Conservation (phyloP, 805 yeast genomes). For the Millerago galiae region DNA sequence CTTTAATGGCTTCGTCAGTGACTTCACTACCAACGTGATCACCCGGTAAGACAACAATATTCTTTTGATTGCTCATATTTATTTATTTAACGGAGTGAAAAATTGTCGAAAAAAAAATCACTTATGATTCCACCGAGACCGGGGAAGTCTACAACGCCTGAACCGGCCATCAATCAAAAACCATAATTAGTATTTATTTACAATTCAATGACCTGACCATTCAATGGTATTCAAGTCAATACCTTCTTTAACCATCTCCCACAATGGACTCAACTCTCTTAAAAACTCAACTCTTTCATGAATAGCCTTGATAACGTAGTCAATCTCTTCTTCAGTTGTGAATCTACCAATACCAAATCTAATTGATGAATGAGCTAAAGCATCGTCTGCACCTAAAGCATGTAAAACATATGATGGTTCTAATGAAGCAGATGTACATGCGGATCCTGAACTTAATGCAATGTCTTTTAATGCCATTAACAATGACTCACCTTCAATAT, state of each 20-base stretch:
- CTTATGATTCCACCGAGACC: background rate
- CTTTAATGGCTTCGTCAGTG: conserved; percentile 86
- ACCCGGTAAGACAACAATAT: conserved; percentile 86
- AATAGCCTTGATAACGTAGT: conserved; percentile 86
- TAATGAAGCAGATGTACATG: conserved; percentile 96
- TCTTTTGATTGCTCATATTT: conserved; percentile 34
- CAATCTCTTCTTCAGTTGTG: conserved; percentile 93
- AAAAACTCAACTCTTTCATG: conserved; percentile 84
- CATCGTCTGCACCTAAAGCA: conserved; percentile 97
- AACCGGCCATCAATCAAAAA: background rate
- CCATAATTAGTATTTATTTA: background rate
- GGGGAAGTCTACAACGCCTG: background rate
- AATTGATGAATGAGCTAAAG: conserved; percentile 96
- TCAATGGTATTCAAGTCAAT: conserved; percentile 89
- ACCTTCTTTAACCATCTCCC: conserved; percentile 99
- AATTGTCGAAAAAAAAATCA: background rate
- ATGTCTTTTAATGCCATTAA: conserved; percentile 97
- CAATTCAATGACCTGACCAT: conserved; percentile 86
- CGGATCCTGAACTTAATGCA: conserved; percentile 94
- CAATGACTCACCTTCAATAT: conserved; percentile 95
- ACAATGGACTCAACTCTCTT: conserved; percentile 88
- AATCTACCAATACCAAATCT: conserved; percentile 96
- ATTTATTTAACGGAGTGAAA: background rate
- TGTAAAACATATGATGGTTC: conserved; percentile 97
- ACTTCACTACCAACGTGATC: conserved; percentile 96